Evolutionary conservation across 306 rosid species (phyloP).

Genomic region (Trifolium dubium): DNA sequence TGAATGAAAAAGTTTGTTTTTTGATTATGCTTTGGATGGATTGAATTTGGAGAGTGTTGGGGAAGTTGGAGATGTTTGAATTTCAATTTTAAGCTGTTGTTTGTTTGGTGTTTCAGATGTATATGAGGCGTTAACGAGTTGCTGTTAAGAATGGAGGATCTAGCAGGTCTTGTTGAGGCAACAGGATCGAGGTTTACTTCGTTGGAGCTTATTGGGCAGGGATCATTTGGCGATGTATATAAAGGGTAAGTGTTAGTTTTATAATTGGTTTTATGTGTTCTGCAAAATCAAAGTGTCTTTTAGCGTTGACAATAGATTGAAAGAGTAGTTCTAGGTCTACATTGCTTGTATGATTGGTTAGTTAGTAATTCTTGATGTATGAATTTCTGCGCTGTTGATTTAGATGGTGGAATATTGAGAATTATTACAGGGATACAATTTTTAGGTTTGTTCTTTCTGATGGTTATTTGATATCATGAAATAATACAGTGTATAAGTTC

Average conservation of each 20-base stretch:
- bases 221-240: constrained; percentile 95
- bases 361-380: constrained; percentile 15
- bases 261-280: not conserved
- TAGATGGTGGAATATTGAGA: constrained; percentile 23
- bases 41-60: constrained; percentile 33
- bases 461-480: constrained; percentile 24
- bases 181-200: constrained; percentile 84
- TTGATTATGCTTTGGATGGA: constrained; percentile 44
- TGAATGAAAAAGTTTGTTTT: constrained; percentile 42
- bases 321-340: constrained; percentile 23
- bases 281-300: constrained; percentile 18
- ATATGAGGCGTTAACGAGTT: constrained; percentile 46
- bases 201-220: constrained; percentile 92
- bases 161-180: constrained; percentile 74
- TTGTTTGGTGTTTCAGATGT: constrained; percentile 47
- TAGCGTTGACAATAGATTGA: constrained; percentile 6
- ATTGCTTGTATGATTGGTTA: constrained; percentile 27
- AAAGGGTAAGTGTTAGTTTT: constrained; percentile 72
- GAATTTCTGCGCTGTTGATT: constrained; percentile 30
- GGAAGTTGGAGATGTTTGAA: constrained; percentile 42
- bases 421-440: not conserved
- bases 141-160: constrained; percentile 70
- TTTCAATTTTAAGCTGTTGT: constrained; percentile 25
- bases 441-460: constrained; percentile 16
- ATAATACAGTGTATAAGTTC: constrained; percentile 16